phyloP scores from a whole-genome alignment of 768 basidiomycete genomes.

The Fistulinella prunicolor region DNA sequence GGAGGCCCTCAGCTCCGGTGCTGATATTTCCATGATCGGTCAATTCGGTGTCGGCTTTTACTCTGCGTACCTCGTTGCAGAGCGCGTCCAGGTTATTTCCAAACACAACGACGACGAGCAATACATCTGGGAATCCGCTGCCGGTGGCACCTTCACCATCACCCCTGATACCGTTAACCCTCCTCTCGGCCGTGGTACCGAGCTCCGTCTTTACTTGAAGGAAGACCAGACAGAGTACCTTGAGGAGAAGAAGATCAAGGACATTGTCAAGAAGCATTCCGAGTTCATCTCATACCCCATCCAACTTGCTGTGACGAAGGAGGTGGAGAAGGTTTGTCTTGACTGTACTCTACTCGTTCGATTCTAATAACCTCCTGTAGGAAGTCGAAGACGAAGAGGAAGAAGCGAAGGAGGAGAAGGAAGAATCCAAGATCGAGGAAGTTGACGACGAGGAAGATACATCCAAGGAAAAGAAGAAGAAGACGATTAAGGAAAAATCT shows the following conservation, averaged over 20 bases:
- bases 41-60: slow-evolving; percentile 99
- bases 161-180: slow-evolving; percentile 89
- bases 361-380: slow-evolving; percentile 36
- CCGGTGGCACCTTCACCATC: slow-evolving; percentile 99
- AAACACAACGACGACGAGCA: slow-evolving; percentile 99
- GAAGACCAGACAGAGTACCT: slow-evolving; percentile 99
- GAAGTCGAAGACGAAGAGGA: slow-evolving; percentile 87
- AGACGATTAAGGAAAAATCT: slow-evolving; percentile 89
- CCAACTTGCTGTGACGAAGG: slow-evolving; percentile 97
- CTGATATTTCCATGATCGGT: slow-evolving; percentile 95
- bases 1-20: slow-evolving; percentile 92
- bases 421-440: slow-evolving; percentile 78
- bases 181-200: slow-evolving; percentile 89
- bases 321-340: slow-evolving; percentile 89
- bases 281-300: slow-evolving; percentile 99
- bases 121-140: slow-evolving; percentile 99
- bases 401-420: slow-evolving; percentile 67
- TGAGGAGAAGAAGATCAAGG: slow-evolving; percentile 99
- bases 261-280: slow-evolving; percentile 99
- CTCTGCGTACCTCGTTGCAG: slow-evolving; percentile 98
- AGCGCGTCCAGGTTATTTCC: slow-evolving; percentile 96
- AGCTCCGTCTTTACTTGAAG: slow-evolving; percentile 91
- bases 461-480: slow-evolving; percentile 88
- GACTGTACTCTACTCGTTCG: not conserved
- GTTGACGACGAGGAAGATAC: slow-evolving; percentile 81